phyloP scores from a whole-genome alignment of 352 stramenopile genomes.

The Hyaloperonospora arabidopsidis region DNA sequence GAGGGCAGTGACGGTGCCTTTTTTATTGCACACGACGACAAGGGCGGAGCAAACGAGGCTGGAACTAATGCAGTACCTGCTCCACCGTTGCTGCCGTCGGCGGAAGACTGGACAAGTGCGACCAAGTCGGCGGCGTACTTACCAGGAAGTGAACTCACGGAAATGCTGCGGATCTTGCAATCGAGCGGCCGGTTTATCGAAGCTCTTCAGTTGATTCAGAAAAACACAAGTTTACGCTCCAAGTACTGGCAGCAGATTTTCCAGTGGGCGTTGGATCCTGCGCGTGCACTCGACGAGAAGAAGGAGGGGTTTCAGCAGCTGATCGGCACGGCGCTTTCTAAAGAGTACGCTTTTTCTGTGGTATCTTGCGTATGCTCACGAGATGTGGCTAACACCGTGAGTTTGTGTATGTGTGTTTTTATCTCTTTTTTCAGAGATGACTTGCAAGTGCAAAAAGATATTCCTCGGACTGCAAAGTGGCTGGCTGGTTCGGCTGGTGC shows the following conservation, averaged over 20 bases:
- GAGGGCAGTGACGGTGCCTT: constrained; percentile 21
- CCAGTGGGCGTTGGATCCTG: constrained; percentile 38
- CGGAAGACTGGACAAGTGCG: constrained; percentile 15
- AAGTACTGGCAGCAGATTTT: constrained; percentile 70
- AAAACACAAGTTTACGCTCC: constrained; percentile 36
- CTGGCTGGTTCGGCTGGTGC: constrained; percentile 49
- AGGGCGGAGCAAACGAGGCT: constrained; percentile 12
- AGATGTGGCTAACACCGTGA: too few species aligned
- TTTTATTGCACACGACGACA: constrained; percentile 6
- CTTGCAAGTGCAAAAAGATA: constrained; percentile 72
- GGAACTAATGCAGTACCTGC: too few species aligned
- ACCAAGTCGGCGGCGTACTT: constrained; percentile 28
- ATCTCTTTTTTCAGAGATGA: constrained; percentile 34
- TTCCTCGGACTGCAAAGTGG: constrained; percentile 74
- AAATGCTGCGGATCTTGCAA: constrained; percentile 61
- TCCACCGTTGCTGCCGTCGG: constrained; percentile 5
- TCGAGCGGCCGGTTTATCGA: constrained; percentile 57
- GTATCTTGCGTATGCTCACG: too few species aligned
- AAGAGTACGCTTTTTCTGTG: constrained; percentile 41
- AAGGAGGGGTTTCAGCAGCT: constrained; percentile 14
- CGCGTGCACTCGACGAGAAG: constrained; percentile 8
- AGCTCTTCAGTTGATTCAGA: constrained; percentile 62
- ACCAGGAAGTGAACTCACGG: constrained; percentile 36
- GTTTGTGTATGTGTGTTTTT: background rate
- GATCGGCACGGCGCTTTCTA: constrained; percentile 27